phyloP scores from a whole-genome alignment of 2,329 filamentous ascomycete genomes.

The Xylaria sp. region DNA sequence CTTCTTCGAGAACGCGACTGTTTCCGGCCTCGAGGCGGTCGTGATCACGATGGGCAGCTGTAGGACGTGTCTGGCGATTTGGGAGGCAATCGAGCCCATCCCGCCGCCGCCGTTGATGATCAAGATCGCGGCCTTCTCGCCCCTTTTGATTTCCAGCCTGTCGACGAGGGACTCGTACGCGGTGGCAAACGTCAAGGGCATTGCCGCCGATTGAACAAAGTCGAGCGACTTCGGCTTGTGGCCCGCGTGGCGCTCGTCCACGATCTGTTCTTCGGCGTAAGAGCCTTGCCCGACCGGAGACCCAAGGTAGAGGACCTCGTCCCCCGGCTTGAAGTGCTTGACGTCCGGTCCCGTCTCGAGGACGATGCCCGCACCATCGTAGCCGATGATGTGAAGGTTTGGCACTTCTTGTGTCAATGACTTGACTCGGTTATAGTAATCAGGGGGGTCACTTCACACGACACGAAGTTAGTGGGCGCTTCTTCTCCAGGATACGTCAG shows the following conservation, averaged over 20 bases:
- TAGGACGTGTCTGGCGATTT: slow-evolving; percentile 45
- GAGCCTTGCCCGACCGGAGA: slow-evolving; percentile 43
- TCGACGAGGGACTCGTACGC: slow-evolving; percentile 48
- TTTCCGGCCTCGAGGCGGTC: slow-evolving; percentile 46
- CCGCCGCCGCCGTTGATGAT: slow-evolving; percentile 52
- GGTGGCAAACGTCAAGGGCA: slow-evolving; percentile 48
- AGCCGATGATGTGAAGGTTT: slow-evolving; percentile 45
- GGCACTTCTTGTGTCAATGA: slow-evolving; percentile 20
- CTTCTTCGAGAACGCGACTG: slow-evolving; percentile 39
- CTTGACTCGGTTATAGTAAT: slow-evolving; percentile 40
- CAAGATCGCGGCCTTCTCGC: slow-evolving; percentile 43
- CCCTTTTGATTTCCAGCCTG: slow-evolving; percentile 34
- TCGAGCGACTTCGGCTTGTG: slow-evolving; percentile 44
- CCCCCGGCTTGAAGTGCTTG: slow-evolving; percentile 43
- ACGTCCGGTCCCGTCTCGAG: slow-evolving; percentile 37
- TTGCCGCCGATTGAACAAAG: slow-evolving; percentile 45
- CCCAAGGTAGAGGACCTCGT: slow-evolving; percentile 47
- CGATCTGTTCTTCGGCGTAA: slow-evolving; percentile 46
- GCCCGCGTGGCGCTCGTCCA: slow-evolving; percentile 44
- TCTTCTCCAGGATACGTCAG: neutral
- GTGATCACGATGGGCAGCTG: slow-evolving; percentile 47
- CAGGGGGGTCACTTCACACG: slow-evolving; percentile 32
- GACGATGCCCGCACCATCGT: slow-evolving; percentile 46
- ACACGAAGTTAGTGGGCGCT: neutral
- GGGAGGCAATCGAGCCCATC: slow-evolving; percentile 47